These are phyloP conservation scores for Truncatella angustata DNA, from an alignment of 2,329 filamentous ascomycete genomes.

Conservation along the genomic window DNA sequence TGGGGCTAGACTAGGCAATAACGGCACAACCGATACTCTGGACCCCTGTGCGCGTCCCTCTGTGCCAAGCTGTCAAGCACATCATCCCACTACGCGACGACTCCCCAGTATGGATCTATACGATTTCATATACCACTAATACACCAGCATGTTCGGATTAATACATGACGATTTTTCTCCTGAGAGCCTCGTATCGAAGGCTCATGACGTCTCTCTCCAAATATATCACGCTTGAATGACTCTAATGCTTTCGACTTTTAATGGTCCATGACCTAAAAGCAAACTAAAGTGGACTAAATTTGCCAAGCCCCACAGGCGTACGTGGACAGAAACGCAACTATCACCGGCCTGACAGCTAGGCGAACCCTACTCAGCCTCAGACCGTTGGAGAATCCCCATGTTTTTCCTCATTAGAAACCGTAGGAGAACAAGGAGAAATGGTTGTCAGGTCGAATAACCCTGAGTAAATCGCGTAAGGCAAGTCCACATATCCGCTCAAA, in stretches of 20 bases:
- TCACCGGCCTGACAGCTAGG: constrained; percentile 1
- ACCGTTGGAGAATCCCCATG: not conserved
- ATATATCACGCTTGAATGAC: not conserved
- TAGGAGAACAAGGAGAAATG: not conserved
- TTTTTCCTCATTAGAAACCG: not conserved
- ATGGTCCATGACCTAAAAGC: not conserved
- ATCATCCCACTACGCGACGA: too few relatives aligned
- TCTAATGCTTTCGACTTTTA: not conserved
- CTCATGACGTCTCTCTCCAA: not conserved
- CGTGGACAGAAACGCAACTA: constrained; percentile 7
- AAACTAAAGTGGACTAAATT: not conserved
- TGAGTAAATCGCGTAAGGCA: not conserved
- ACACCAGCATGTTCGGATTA: not conserved
- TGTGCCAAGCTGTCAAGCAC: too few relatives aligned
- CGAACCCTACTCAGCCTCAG: constrained; percentile 1
- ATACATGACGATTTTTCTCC: too few relatives aligned
- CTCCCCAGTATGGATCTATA: too few relatives aligned
- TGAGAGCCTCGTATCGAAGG: too few relatives aligned
- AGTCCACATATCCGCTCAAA: not conserved
- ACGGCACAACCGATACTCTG: too few relatives aligned
- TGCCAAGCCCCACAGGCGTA: constrained; percentile 7
- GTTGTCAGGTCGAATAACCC: too few relatives aligned
- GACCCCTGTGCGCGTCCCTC: too few relatives aligned
- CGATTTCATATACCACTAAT: too few relatives aligned
- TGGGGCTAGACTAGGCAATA: too few relatives aligned